Evolutionary conservation across 2,329 filamentous ascomycete genomes (phyloP), one percentile per base, ranked within the genome.

Genomic region (Aureobasidium melanogenum): DNA sequence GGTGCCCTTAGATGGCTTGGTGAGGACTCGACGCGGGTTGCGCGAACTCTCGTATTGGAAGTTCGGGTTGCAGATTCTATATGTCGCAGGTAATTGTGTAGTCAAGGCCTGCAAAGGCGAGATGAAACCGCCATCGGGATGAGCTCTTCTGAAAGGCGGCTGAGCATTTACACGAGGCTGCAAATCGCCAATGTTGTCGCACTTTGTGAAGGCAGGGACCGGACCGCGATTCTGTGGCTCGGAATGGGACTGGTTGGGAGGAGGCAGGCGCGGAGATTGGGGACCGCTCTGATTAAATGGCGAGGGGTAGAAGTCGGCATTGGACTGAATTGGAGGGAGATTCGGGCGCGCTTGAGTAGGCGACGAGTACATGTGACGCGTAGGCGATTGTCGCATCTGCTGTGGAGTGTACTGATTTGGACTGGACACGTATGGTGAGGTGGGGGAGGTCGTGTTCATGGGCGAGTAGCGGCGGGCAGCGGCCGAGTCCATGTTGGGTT

Each of bases 21-120:
- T 99, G 67, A 99, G 82, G 54, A 99, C 94, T 73, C 94, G 85
- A 64, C 94, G 88, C 41, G 94, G 94, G 71, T 99, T 99, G 66
- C 94, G 85, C 59, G 94, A 97, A 17, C 94, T 97, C 73, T 99
- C 94, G 77, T 99, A 99, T 78, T 99, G 97, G 82, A 99, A 99
- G 69, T 84, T 87, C 3, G 92, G 92, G 73, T 99, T 99, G 80
- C 94, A 99, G 74, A 99, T 97, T 69, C 94, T 88, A 78, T 99
- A 99, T 1, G 94, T 97, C 5, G 92, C 88, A 17, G 94, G 93
- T 22, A 99, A 81, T 69, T 97, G 92, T 43, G 89, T 88, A 1
- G 94, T 99, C 64, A 99, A 82, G 51, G 94, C 93, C 87, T 97
- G 93, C 54, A 99, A 82, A 52, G 94, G 94, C 74, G 94, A 97